phyloP scores from a whole-genome alignment of 2,329 filamentous ascomycete species.

The Ceratocystiopsis brevicomis region DNA sequence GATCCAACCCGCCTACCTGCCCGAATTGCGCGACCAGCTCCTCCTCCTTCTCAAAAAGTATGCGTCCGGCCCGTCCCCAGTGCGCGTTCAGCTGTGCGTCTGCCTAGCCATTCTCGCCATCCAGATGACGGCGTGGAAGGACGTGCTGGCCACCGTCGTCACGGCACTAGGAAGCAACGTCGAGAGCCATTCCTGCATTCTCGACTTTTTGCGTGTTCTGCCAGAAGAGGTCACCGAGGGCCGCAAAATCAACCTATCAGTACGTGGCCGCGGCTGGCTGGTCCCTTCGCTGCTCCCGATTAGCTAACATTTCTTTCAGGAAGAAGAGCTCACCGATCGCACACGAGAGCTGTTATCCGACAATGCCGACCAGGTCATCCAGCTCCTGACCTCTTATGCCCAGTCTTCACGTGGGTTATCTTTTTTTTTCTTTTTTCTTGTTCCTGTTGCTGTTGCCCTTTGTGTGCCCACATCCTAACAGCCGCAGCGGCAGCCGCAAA shows the following conservation, averaged over 20 bases:
- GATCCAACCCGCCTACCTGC: constrained; percentile 55
- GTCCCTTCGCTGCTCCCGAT: background rate
- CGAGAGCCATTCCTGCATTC: constrained; percentile 65
- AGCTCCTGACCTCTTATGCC: constrained; percentile 73
- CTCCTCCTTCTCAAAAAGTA: constrained; percentile 65
- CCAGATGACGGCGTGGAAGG: constrained; percentile 90
- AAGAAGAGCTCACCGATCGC: constrained; percentile 79
- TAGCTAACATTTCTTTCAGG: constrained; percentile 31
- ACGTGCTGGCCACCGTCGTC: constrained; percentile 70
- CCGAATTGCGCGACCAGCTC: constrained; percentile 65
- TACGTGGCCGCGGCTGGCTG: too few relatives aligned
- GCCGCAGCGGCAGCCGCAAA: constrained; percentile 36
- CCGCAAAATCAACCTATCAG: constrained; percentile 90
- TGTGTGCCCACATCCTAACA: background rate
- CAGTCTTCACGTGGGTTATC: constrained; percentile 62
- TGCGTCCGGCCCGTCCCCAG: constrained; percentile 63
- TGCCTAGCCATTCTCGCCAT: constrained; percentile 89
- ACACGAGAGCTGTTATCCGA: constrained; percentile 79
- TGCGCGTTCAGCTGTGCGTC: constrained; percentile 82
- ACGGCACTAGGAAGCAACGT: constrained; percentile 57
- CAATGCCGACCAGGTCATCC: constrained; percentile 74
- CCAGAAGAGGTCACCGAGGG: constrained; percentile 98
- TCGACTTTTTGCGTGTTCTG: constrained; percentile 91
- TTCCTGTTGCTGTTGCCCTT: background rate
- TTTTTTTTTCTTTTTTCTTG: background rate